Evolutionary conservation across 176 grass and related monocot species (phyloP), one percentile per base, ranked within the genome.

Genomic region (Neostapfia colusana): DNA sequence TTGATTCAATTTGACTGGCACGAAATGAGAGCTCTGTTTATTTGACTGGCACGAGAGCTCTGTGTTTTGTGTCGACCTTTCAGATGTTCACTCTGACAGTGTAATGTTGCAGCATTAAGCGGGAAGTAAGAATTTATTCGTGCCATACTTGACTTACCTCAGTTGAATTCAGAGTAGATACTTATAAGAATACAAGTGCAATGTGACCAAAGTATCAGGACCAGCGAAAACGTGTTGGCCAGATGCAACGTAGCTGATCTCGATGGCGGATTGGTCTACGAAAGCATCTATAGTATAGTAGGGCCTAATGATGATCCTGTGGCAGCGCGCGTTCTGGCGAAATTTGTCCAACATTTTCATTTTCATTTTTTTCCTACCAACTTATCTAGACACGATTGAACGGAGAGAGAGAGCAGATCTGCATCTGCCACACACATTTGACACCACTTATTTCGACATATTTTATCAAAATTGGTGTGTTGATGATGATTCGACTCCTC

Each of bases 1-100:
- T 50, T 21, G 31, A 34, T 55, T 74, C 31, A 53, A 71, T 50
- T 50, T 80, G 27, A 80, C 38, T 15, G 42, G 10, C 10, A n/a
- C n/a, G n/a, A n/a, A n/a, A 12, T 44, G 10, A 12, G 42, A 44
- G 10, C n/a, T 31, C 31, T 31, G 31, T n/a, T n/a, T n/a, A 81
- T 54, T 54, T 81, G 34, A 81, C 41, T 18, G 18, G 18, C 50
- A n/a, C 2, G 20, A n/a, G 17, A 49, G 27, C 13, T 15, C 11
- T 40, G 20, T 10, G n/a, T 60, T 15, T 73, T 57, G 28, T 36
- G 15, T 21, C 5, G 14, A 2, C 38, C 17, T 73, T 63, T 35
- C 31, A 37, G 28, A 42, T 63, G 41, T 36, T 28, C 7, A 1
- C 35, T n/a, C 6, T 20, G 26, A 64, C 59, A 16, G 58, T 13